phyloP scores from a whole-genome alignment of 768 basidiomycete genomes.

The Rhizopogon salebrosus region DNA sequence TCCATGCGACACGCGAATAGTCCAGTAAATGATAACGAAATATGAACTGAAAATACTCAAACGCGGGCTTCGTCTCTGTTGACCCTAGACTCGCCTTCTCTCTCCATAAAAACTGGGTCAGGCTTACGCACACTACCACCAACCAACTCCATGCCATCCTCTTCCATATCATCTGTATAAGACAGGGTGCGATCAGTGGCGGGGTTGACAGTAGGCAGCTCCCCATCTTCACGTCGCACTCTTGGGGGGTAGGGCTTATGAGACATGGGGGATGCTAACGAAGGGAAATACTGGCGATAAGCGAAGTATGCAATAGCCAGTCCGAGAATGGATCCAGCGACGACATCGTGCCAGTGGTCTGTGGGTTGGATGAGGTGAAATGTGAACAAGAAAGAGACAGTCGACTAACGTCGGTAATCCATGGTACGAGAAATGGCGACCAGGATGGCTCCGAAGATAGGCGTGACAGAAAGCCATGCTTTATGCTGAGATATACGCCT shows the following conservation, averaged over 20 bases:
- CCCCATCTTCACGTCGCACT: slow-evolving; percentile 37
- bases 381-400: neutral
- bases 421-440: slow-evolving; percentile 86
- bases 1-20: neutral
- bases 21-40: neutral
- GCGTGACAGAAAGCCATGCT: slow-evolving; percentile 78
- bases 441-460: slow-evolving; percentile 71
- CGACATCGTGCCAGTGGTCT: slow-evolving; percentile 93
- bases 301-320: slow-evolving; percentile 63
- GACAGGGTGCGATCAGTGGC: slow-evolving; percentile 1
- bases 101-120: slow-evolving; percentile 13
- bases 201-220: slow-evolving; percentile 36
- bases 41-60: slow-evolving; percentile 7
- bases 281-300: slow-evolving; percentile 82
- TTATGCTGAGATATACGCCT: slow-evolving; percentile 42
- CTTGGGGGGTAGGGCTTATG: slow-evolving; percentile 75
- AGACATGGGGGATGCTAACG: slow-evolving; percentile 54
- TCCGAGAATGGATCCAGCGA: slow-evolving; percentile 76
- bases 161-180: slow-evolving; percentile 13
- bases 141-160: slow-evolving; percentile 24
- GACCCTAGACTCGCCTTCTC: slow-evolving; percentile 21
- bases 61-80: slow-evolving; percentile 14
- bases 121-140: slow-evolving; percentile 9
- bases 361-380: slow-evolving; percentile 4
- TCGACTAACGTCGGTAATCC: slow-evolving; percentile 76